Conservation (phyloP, 441 rosid genomes). For the Populus trichocarpa region DNA sequence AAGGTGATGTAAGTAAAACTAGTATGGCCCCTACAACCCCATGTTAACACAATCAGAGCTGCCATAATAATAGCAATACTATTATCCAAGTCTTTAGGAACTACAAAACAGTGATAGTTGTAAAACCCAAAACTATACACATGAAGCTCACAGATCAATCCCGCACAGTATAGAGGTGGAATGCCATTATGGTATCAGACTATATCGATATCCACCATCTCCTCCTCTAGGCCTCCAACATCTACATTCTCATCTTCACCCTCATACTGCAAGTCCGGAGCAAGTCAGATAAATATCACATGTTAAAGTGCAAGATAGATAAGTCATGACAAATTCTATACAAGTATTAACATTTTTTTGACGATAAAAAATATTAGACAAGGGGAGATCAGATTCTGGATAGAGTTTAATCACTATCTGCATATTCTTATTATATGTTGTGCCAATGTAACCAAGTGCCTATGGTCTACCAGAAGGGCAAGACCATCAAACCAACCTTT, state of each 20-base stretch:
- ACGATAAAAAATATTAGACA: neutral
- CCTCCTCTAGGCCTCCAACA: conserved; percentile 41
- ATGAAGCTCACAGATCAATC: neutral
- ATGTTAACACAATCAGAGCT: neutral
- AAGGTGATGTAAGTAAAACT: too few relatives aligned
- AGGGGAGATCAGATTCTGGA: too few relatives aligned
- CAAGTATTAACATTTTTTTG: neutral
- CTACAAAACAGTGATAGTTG: neutral
- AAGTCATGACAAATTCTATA: neutral
- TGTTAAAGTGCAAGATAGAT: neutral
- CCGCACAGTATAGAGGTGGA: neutral
- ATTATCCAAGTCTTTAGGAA: neutral
- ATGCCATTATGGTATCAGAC: conserved; percentile 9
- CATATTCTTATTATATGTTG: neutral
- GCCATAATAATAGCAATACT: neutral
- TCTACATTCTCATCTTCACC: conserved; percentile 44
- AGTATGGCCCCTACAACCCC: too few relatives aligned
- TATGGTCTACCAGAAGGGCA: neutral
- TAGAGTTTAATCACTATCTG: neutral
- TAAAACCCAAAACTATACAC: neutral
- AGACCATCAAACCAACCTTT: conserved; percentile 34
- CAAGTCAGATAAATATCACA: conserved; percentile 8
- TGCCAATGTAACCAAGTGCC: neutral
- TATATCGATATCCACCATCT: conserved; percentile 38
- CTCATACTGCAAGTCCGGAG: conserved; percentile 31